phyloP scores from a whole-genome alignment of 371 early-diverging fungal genomes.

The Rhizopus arrhizus region DNA sequence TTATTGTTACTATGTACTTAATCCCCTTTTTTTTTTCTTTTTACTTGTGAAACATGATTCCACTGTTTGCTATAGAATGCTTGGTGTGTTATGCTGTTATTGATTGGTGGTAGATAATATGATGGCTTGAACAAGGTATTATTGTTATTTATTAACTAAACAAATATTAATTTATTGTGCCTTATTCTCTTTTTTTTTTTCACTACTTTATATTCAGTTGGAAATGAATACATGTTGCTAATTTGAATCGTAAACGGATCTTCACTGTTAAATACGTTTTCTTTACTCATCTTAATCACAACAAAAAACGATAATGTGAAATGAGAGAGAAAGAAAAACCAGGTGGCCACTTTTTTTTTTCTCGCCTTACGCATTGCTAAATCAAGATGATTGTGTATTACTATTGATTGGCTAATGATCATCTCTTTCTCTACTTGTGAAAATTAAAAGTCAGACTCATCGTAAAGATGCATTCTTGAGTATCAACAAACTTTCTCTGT shows the following conservation, averaged over 20 bases:
- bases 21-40: not conserved
- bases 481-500: no score
- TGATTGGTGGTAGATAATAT: not conserved
- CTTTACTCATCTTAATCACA: constrained; percentile 4
- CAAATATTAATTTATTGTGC: not conserved
- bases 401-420: constrained; percentile 14
- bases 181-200: not conserved
- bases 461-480: not conserved
- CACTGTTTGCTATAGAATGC: constrained; percentile 15
- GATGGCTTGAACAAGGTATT: not conserved
- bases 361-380: constrained; percentile 22
- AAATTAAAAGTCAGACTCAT: constrained; percentile 13
- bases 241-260: not conserved
- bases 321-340: not conserved
- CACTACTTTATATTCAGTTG: not conserved
- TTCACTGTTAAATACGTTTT: no score
- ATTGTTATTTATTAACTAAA: not conserved
- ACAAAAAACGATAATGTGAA: constrained; percentile 22
- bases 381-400: constrained; percentile 2
- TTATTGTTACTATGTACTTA: no score
- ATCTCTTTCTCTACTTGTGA: constrained; percentile 19
- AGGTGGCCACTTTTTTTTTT: constrained; percentile 20
- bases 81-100: not conserved
- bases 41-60: constrained; percentile 24
- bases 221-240: constrained; percentile 8